Evolutionary conservation across 192 early-diverging fungal genomes (phyloP), one percentile per base, ranked within the genome.

Genomic region (Chytriomyces sp.): DNA sequence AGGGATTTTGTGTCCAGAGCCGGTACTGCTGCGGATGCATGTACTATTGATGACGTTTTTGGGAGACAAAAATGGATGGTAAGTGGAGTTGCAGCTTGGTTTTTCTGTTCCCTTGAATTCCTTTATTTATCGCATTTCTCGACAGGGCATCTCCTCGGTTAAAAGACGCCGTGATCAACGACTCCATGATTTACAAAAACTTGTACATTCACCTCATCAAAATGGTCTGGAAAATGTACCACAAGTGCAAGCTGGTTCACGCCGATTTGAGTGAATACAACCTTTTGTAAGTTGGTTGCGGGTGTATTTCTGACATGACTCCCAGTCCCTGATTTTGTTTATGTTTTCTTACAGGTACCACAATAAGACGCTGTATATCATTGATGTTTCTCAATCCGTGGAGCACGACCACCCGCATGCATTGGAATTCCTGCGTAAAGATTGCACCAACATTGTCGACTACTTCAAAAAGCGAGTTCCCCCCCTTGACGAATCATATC

Each of bases 241-340:
- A 95, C 75, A 91, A 89, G 13, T 99, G 97, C 79, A 87, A 89
- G 28, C 82, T 99, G n/a, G 97, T 99, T 5, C 97, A 99, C 77
- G 97, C 95, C 11, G 97, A 99, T 94, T 83, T 99, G 70, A 92
- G 91, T 84, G 97, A 99, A 84, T 99, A 99, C 86, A 99, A 99
- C 78, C 89, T 99, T 20, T 85, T 99, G 78, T 96, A 86, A 82
- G 84, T 83, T 16, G 35, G 35, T 35, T 35, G 35, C 35, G 35
- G 2, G 35, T 35, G 50, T 23, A 45, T 45, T 50, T 45, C 45
- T 72, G 24, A 23, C 7, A 77, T 69, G 18, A 13, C 24, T 20
- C 9, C 24, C 61, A 20, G 9, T 64, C 28, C 50, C 43, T 67
- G 18, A 16, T 11, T 49, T 63, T 10, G 18, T 16, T 13, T 35